Conservation (phyloP, 2,329 filamentous ascomycete genomes). For the Fusarium papillatum region DNA sequence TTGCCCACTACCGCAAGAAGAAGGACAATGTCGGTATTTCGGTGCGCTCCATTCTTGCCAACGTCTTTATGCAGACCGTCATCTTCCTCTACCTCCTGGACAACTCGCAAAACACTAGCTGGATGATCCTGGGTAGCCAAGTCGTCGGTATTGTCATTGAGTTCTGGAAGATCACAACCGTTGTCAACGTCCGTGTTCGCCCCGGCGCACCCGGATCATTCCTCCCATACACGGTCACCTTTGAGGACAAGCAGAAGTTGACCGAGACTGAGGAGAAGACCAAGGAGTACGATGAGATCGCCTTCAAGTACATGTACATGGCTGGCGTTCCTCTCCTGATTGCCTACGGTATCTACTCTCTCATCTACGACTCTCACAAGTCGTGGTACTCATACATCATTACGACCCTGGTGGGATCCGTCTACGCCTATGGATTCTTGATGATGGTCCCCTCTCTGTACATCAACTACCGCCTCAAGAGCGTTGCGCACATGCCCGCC, state of each 20-base stretch:
- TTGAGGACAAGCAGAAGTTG: slow-evolving; percentile 98
- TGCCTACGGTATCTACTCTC: slow-evolving; percentile 91
- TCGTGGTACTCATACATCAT: slow-evolving; percentile 99
- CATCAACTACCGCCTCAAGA: slow-evolving; percentile 98
- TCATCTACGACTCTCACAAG: slow-evolving; percentile 95
- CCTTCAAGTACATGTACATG: slow-evolving; percentile 97
- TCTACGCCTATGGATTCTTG: slow-evolving; percentile 98
- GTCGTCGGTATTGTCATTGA: slow-evolving; percentile 81
- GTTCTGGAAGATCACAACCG: slow-evolving; percentile 96
- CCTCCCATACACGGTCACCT: slow-evolving; percentile 84
- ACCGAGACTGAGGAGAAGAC: slow-evolving; percentile 97
- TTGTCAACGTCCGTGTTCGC: slow-evolving; percentile 89
- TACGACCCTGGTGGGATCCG: slow-evolving; percentile 92
- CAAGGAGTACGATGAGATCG: slow-evolving; percentile 97
- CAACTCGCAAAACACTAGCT: slow-evolving; percentile 97
- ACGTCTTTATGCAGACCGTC: slow-evolving; percentile 96
- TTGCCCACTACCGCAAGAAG: slow-evolving; percentile 99
- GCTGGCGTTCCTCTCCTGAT: slow-evolving; percentile 89
- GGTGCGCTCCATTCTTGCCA: slow-evolving; percentile 94
- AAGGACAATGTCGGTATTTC: slow-evolving; percentile 99
- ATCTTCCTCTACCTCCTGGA: slow-evolving; percentile 98
- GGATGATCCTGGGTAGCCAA: slow-evolving; percentile 98
- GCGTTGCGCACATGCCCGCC: slow-evolving; percentile 95
- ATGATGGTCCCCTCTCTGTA: slow-evolving; percentile 99
- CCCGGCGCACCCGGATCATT: slow-evolving; percentile 75